Conservation (phyloP, 768 basidiomycete genomes). For the Cystobasidium tubakii region DNA sequence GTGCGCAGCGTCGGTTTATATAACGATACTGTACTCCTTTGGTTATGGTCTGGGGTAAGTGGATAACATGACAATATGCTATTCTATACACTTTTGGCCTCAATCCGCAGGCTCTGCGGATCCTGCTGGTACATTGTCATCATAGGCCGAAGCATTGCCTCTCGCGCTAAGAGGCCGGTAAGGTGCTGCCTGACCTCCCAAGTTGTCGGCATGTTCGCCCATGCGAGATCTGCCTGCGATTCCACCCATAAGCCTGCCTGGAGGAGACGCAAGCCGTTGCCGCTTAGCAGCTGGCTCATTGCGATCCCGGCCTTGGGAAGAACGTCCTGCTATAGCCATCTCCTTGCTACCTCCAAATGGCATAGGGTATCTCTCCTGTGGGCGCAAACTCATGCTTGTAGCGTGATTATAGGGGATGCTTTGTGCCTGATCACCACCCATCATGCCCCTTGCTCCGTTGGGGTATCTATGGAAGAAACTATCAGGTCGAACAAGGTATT, state of each 20-base stretch:
- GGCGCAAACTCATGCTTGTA: background rate
- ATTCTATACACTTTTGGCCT: too few species aligned
- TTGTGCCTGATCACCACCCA: background rate
- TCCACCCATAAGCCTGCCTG: background rate
- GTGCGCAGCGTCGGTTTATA: background rate
- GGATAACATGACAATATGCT: background rate
- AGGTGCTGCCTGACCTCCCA: background rate
- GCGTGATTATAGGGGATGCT: background rate
- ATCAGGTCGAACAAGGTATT: too few species aligned
- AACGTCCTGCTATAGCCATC: constrained; percentile 1
- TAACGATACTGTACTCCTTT: background rate
- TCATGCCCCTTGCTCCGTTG: background rate
- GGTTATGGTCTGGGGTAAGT: background rate
- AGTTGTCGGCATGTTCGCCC: background rate
- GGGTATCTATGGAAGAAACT: background rate
- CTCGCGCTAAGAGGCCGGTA: background rate
- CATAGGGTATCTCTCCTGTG: constrained; percentile 3
- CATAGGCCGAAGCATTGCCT: background rate
- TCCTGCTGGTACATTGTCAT: constrained; percentile 1
- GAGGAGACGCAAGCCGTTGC: background rate
- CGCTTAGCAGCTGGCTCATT: constrained; percentile 4
- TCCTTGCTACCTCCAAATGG: background rate
- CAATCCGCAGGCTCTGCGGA: background rate
- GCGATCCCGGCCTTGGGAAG: background rate
- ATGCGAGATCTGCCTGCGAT: background rate